Evolutionary conservation across 108 stramenopile genomes (phyloP), one percentile per base, ranked within the genome.

Genomic region (Mayamaea pseudoterrestris): DNA sequence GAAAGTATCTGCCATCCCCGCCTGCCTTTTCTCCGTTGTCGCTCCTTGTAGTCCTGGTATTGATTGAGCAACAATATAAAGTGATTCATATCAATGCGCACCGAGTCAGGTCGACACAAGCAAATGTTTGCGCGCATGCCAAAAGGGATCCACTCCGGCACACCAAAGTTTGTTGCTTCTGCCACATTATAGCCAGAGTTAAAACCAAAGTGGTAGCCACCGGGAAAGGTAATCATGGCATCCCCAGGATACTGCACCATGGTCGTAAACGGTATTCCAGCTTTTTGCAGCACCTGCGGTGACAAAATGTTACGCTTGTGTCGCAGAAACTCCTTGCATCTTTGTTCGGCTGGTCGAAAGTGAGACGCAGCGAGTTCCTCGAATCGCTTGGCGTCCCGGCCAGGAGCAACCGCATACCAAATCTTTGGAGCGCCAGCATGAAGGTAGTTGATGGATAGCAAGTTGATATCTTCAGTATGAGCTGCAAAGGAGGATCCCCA

Each of bases 391-490:
- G 86, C 70, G 44, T 85, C 73, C 48, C 71, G 69, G 27, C 68
- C 67, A 7, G 77, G 78, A 12, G 83, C 71, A 23, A 99, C 66
- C 2, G 83, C 83, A 67, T 99, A 99, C 98, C 98, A 99, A 56
- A 82, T 79, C 58, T 99, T 99, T 24, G 96, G 95, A 16, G 88
- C 83, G 2, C 98, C 98, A 12, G 83, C 76, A 73, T 99, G 98
- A 4, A 99, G 58, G 57, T 93, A 96, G 59, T 99, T 99, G 62
- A 99, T 96, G 22, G 80, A 83, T 35, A 93, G 82, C 11, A 99
- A 65, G 68, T 99, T 96, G 82, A 96, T 90, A 63, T 99, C 98
- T 66, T 99, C 98, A 3, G 88, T 95, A 50, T 99, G 98, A 13
- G 83, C 90, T 36, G 80, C 80, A 52, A 92, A 92, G 9, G 74